phyloP scores from a whole-genome alignment of 108 stramenopile species.

The Fragilaria crotonensis region DNA sequence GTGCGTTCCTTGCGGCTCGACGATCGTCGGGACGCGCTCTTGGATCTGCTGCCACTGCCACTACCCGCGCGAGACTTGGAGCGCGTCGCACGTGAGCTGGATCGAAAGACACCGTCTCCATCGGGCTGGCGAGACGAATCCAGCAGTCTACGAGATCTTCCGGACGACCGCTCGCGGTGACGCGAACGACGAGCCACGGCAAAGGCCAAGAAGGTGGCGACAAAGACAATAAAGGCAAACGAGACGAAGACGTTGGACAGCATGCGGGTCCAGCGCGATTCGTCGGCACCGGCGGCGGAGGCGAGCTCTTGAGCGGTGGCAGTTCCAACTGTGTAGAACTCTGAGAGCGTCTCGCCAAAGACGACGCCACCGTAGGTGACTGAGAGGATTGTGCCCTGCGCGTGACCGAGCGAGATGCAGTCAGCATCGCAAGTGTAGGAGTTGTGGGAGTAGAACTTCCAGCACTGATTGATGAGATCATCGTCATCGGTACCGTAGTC shows the following conservation, averaged over 20 bases:
- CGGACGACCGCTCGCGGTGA: slow-evolving; percentile 49
- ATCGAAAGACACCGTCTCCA: slow-evolving; percentile 20
- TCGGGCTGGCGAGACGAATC: slow-evolving; percentile 15
- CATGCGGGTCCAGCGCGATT: slow-evolving; percentile 46
- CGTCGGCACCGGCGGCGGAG: slow-evolving; percentile 5
- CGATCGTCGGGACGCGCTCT: slow-evolving; percentile 8
- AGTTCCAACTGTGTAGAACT: slow-evolving; percentile 25
- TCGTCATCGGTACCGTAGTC: slow-evolving; percentile 77
- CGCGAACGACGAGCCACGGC: slow-evolving; percentile 74
- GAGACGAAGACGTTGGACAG: slow-evolving; percentile 72
- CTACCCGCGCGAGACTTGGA: slow-evolving; percentile 22
- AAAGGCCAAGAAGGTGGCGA: slow-evolving; percentile 82
- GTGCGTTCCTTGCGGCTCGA: slow-evolving; percentile 1
- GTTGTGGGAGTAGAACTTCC: slow-evolving; percentile 84
- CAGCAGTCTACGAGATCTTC: slow-evolving; percentile 51
- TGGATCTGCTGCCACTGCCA: slow-evolving; percentile 13
- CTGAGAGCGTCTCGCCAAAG: slow-evolving; percentile 37
- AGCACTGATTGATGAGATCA: slow-evolving; percentile 88
- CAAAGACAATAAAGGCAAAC: slow-evolving; percentile 60
- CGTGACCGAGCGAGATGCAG: slow-evolving; percentile 60
- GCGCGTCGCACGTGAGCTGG: slow-evolving; percentile 13
- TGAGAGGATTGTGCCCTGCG: slow-evolving; percentile 61
- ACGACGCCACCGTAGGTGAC: slow-evolving; percentile 47
- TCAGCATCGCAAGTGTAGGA: slow-evolving; percentile 66
- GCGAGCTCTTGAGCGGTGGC: neutral